Percentiles rank a stretch among this genome's conserved stretches.
Conservation (phyloP, 305 asterid genomes). For the Solanum hybrid region DNA sequence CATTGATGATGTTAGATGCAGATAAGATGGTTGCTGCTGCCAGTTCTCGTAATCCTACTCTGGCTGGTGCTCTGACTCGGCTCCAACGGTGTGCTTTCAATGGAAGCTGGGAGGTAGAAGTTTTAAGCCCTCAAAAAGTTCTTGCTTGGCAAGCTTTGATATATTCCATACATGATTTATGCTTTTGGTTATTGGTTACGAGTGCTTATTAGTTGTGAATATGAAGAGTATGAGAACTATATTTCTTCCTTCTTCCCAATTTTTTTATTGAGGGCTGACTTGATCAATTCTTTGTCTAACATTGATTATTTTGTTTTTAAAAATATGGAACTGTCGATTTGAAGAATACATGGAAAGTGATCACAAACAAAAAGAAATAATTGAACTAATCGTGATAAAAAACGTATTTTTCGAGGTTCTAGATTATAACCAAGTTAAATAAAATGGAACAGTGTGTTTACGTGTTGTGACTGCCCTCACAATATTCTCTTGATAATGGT, state of each 20-base stretch:
- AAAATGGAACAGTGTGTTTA: background rate
- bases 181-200: background rate
- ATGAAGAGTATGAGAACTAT: background rate
- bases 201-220: background rate
- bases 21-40: constrained; percentile 99
- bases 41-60: constrained; percentile 98
- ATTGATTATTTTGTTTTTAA: background rate
- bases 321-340: background rate
- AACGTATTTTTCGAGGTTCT: background rate
- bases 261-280: background rate
- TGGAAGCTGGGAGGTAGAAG: constrained; percentile 81
- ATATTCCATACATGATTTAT: background rate
- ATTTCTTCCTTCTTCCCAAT: background rate
- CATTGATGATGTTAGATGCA: constrained; percentile 98
- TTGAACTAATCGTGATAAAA: background rate
- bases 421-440: background rate
- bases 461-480: background rate
- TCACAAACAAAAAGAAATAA: background rate
- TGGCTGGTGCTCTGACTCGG: constrained; percentile 94
- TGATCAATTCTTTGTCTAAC: background rate
- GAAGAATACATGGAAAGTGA: background rate
- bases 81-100: constrained; percentile 97
- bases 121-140: constrained; percentile 6
- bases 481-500: background rate
- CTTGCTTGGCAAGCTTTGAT: background rate